Base-by-base conservation (phyloP, 768 basidiomycete genomes). In the Saitozyma sp. region DNA sequence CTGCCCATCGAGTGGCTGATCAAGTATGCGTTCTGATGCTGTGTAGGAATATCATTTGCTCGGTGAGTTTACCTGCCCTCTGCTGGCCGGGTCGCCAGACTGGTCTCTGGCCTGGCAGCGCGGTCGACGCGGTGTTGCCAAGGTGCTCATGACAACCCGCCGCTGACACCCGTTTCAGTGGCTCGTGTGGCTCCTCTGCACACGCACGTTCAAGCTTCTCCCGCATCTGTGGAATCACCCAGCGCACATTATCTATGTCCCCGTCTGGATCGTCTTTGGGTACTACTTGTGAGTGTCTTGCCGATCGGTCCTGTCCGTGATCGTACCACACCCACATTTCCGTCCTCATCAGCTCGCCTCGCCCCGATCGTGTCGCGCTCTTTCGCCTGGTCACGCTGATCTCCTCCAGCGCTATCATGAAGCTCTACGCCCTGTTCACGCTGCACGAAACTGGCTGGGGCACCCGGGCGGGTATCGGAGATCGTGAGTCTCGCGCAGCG, bases 361-460 rank as follows among this genome's bases (percentile, higher is more conserved):
- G 40, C 14, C 42, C 40, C 29, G 40, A 10, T 53, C n/a, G 8
- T 50, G 14, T 9, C 8, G 57, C 16, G 16, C 19, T 43, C 37
- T 29, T 29, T 29, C 29, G 29, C 29, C 29, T 29, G 29, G 29
- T 5, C 17, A 37, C 11, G 59, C 66, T 68, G 54, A 70, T 19
- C 29, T 9, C 49, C 39, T n/a, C 3, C 56, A 80, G 79, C 74
- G 88, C 91, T 16, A 81, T 95, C 70, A 95, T 97, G 92, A 95
- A 94, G 81, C 67, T 95, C 50, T 95, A 95, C 78, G 92, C 92
- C 40, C 82, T 93, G 50, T 87, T 86, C 76, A 95, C 92, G 56
- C 83, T 94, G 60, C 92, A 95, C 81, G 91, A 94, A 87, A 93
- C 91, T 74, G 92, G 89, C 48, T 95, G 92, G 92, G 92, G 92